Evolutionary conservation across 305 asterid species (phyloP), one percentile per base, ranked within the genome.

Genomic region (Fraxinus dipetala): DNA sequence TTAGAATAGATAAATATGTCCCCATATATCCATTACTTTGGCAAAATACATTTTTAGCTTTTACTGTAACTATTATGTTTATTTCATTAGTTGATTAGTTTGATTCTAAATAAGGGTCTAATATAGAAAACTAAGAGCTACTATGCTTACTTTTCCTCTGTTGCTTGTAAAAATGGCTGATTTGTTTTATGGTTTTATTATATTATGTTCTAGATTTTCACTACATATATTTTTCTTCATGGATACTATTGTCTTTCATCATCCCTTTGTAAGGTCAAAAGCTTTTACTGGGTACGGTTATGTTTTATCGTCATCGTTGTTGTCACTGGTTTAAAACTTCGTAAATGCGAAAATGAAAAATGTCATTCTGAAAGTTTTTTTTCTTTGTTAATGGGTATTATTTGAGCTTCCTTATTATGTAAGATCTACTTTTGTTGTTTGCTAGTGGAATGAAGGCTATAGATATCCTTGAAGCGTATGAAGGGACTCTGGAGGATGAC

Each of bases 401-500:
- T 84, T 40, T 59, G 51, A 67, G 73, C 76, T 83, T 84, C 63
- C 31, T 80, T 24, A 2, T 76, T 72, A 82, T 83, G 56, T 84
- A 81, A 75, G 80, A 40, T 84, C 79, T 61, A 59, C 79, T 84
- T 70, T 65, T 85, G 54, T 80, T 86, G 54, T 80, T 72, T 83
- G 36, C 72, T 81, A 96, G 99, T 91, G 98, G 89, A 86, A 87
- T 92, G 67, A 96, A 96, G 88, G 98, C 99, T 24, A 91, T 93
- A 79, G 99, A 94, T 87, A 92, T 94, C 87, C 98, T 96, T 81
- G 97, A 96, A 87, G 99, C 99, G 18, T 96, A 91, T 89, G 99
- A 96, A 91, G 99, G 99, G 86, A 96, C 99, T 82, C 92, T 94
- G 26, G 99, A 94, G 83, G 97, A 96, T 84, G 99, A 94, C 81